Conservation (phyloP, 495 filamentous ascomycete genomes). For the Bathelium albidoporum region DNA sequence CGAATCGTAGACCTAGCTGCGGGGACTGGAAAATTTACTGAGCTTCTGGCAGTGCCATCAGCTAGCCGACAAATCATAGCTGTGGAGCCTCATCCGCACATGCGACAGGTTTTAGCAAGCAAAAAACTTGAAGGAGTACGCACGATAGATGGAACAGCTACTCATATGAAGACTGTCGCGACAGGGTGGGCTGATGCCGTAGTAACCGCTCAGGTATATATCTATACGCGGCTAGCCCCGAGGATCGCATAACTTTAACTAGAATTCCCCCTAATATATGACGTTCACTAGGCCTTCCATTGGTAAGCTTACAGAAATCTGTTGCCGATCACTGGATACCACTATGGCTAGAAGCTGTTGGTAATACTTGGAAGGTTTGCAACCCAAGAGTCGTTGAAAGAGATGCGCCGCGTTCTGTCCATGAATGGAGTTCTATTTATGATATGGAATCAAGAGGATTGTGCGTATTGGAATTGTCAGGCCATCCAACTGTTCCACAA, state of each 20-base stretch:
- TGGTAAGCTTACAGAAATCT: background rate
- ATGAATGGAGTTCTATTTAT: conserved; percentile 42
- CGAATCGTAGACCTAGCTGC: conserved; percentile 48
- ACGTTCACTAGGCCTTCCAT: background rate
- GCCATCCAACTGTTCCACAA: conserved; percentile 23
- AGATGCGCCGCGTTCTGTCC: conserved; percentile 45
- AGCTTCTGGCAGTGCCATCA: conserved; percentile 35
- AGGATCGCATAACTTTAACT: background rate
- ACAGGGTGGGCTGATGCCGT: conserved; percentile 47
- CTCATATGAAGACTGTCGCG: conserved; percentile 31
- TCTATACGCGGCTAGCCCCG: background rate
- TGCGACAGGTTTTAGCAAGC: background rate
- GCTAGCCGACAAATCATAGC: background rate
- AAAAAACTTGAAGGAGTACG: background rate
- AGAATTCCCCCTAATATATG: background rate
- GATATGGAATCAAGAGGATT: conserved; percentile 59
- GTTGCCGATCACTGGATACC: background rate
- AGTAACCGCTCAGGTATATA: conserved; percentile 49
- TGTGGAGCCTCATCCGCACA: background rate
- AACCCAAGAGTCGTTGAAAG: conserved; percentile 40
- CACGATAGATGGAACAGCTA: background rate
- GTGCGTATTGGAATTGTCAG: conserved; percentile 27
- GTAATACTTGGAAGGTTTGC: conserved; percentile 39
- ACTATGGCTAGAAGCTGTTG: background rate
- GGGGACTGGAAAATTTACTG: conserved; percentile 55